Evolutionary conservation across 805 yeast genomes (phyloP), one percentile per base, ranked within the genome.

Genomic region (Lipomyces orientalis): DNA sequence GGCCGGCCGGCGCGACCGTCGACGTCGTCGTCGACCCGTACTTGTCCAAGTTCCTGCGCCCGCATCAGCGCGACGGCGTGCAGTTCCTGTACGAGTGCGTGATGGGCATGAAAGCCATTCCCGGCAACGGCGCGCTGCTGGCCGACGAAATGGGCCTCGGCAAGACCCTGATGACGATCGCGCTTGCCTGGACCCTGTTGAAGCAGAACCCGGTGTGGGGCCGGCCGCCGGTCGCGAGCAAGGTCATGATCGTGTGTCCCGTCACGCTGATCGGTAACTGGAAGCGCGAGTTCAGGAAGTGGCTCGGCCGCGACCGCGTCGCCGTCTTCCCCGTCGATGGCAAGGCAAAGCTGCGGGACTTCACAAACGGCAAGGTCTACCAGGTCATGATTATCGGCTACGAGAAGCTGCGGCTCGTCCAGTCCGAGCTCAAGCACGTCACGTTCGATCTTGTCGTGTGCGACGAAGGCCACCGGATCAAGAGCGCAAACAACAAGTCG

Each of bases 121-220:
- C 81, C 1, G 85, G 86, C 0, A 73, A 79, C 55, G 98, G 99
- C 0, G 93, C 94, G 1, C 79, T 95, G 4, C 78, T 95, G 55
- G 99, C 99, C 0, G 99, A 95, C 78, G 98, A 94, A 73, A 95
- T 95, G 99, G 99, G 99, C 0, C 81, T 95, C 19, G 97, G 97
- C 1, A 90, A 90, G 74, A 93, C 98, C 0, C 78, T 95, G 54
- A 93, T 89, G 85, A 87, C 97, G 0, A 94, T 95, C 5, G 76
- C 97, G 0, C 76, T 92, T 54, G 83, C 94, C 3, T 92, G 97
- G 96, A 92, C 97, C 0, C 77, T 95, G 22, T 76, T 91, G 22
- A 88, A 75, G 14, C 81, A 81, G 43, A 71, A 67, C 19, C 78
- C 80, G 2, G 25, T 59, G 58, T 78, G 69, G 60, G 82, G 73